phyloP scores from a whole-genome alignment of 129 eudicot genomes.

The Erigeron canadensis region DNA sequence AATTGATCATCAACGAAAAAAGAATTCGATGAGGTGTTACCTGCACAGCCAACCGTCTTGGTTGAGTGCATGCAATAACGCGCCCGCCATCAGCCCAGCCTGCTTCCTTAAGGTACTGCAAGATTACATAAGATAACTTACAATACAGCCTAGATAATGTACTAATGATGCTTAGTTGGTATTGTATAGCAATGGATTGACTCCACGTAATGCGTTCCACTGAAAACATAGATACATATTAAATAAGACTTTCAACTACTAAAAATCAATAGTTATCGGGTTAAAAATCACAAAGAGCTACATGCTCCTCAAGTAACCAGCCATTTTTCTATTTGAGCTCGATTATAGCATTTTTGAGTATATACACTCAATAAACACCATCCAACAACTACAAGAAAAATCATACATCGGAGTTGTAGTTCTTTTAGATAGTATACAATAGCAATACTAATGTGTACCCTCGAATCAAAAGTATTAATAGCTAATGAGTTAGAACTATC shows the following conservation, averaged over 20 bases:
- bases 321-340: no score
- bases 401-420: no score
- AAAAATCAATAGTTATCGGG: background rate
- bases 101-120: conserved; percentile 84
- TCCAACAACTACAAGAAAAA: no score
- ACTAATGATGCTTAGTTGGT: background rate
- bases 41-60: conserved; percentile 94
- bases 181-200: background rate
- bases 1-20: conserved; percentile 9
- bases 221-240: background rate
- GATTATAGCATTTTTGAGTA: no score
- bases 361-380: no score
- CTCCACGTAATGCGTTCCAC: background rate
- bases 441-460: background rate
- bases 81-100: conserved; percentile 95
- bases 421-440: background rate
- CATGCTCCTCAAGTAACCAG: no score
- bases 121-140: background rate
- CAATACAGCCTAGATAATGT: background rate
- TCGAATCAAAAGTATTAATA: no score
- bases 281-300: no score
- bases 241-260: background rate
- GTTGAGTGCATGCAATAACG: conserved; percentile 90
- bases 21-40: conserved; percentile 27
- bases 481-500: no score